Evolutionary conservation across 1,139 yeast species (phyloP).

Genomic region (Geotrichum fermentans): DNA sequence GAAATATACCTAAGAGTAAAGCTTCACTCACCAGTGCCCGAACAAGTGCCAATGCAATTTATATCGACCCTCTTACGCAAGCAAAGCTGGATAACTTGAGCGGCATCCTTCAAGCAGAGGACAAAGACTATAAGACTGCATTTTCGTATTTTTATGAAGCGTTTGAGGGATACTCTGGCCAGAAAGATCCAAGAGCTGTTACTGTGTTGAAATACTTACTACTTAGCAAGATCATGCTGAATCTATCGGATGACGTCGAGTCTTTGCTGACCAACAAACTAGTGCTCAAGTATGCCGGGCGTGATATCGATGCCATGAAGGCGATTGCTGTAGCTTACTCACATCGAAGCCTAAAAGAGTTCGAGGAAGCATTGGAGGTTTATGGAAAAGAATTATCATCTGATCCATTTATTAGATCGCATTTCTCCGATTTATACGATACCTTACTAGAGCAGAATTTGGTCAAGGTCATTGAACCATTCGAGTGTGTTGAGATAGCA

Average conservation of each 20-base stretch:
- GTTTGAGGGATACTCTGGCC: slow-evolving; percentile 73
- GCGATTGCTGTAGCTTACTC: slow-evolving; percentile 87
- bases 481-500: slow-evolving; percentile 84
- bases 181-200: slow-evolving; percentile 59
- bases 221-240: slow-evolving; percentile 87
- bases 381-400: slow-evolving; percentile 74
- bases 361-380: slow-evolving; percentile 69
- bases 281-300: slow-evolving; percentile 72
- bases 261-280: slow-evolving; percentile 72
- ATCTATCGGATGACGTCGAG: slow-evolving; percentile 79
- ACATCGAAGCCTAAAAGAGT: slow-evolving; percentile 84
- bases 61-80: slow-evolving; percentile 89
- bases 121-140: slow-evolving; percentile 93
- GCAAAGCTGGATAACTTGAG: slow-evolving; percentile 94
- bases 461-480: slow-evolving; percentile 91
- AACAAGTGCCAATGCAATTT: slow-evolving; percentile 92
- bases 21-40: slow-evolving; percentile 94
- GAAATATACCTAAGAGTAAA: slow-evolving; percentile 90
- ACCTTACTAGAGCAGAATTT: slow-evolving; percentile 87
- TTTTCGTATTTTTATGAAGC: slow-evolving; percentile 93
- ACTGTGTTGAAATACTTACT: slow-evolving; percentile 86
- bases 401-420: slow-evolving; percentile 85
- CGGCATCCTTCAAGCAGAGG: slow-evolving; percentile 94
- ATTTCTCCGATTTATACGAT: slow-evolving; percentile 88
- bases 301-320: slow-evolving; percentile 83